These are phyloP conservation scores for Wickerhamiella infanticola DNA, from an alignment of 1,139 yeast genomes.

Conservation along the genomic window DNA sequence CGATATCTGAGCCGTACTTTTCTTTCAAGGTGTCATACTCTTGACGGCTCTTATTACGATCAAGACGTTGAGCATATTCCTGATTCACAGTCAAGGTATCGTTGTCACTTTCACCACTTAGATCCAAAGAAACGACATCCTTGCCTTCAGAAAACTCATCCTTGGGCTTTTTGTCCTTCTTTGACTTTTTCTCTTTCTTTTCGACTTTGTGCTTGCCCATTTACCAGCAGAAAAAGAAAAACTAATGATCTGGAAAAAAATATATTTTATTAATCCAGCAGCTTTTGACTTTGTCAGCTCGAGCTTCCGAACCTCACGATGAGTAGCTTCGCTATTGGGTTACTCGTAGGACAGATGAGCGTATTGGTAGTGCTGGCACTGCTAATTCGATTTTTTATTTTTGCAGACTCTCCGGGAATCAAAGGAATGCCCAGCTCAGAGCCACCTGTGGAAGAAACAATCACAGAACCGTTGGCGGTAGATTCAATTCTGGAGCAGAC, in stretches of 20 bases:
- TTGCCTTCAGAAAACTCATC: background rate
- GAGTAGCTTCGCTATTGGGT: slow-evolving; percentile 23
- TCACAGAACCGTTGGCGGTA: slow-evolving; percentile 17
- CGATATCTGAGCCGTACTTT: slow-evolving; percentile 20
- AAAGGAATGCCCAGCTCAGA: slow-evolving; percentile 12
- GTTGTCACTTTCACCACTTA: background rate
- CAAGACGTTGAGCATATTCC: slow-evolving; percentile 18
- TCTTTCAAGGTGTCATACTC: slow-evolving; percentile 13
- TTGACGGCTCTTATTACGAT: slow-evolving; percentile 24
- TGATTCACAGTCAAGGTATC: slow-evolving; percentile 5
- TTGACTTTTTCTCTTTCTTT: slow-evolving; percentile 9
- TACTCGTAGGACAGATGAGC: slow-evolving; percentile 56
- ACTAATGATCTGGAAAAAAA: too few relatives aligned
- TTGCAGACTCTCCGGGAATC: slow-evolving; percentile 44
- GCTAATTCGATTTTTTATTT: slow-evolving; percentile 75
- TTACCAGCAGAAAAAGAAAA: too few relatives aligned
- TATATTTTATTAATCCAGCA: background rate
- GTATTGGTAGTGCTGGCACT: slow-evolving; percentile 60
- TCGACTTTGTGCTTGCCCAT: background rate
- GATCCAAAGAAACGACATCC: background rate
- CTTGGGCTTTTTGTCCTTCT: slow-evolving; percentile 10
- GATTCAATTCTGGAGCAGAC: slow-evolving; percentile 61
- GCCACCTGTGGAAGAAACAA: slow-evolving; percentile 19
- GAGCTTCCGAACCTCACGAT: slow-evolving; percentile 1
- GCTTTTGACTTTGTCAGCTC: background rate